Percentiles rank a stretch among this genome's conserved stretches.
Evolutionary conservation across 176 grass and related monocot species (phyloP).

Genomic region (Bolboschoenus planiculmis): DNA sequence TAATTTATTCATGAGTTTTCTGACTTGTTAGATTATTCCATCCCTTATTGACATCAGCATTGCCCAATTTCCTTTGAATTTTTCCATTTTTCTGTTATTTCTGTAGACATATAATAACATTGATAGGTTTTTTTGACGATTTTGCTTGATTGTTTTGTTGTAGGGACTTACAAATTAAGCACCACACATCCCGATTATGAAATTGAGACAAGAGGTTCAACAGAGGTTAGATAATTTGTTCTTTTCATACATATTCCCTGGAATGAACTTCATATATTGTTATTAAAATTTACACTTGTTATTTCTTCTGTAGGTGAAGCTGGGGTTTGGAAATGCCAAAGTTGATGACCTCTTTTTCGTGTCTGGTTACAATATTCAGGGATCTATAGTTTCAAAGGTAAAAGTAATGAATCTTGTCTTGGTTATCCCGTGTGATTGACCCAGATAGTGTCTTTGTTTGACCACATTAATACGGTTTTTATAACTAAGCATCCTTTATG

Average conservation of each 20-base stretch:
- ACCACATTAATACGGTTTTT: background rate
- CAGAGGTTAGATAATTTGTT: constrained; percentile 49
- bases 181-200: constrained; percentile 81
- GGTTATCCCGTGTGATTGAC: background rate
- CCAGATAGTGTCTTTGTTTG: background rate
- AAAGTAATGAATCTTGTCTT: background rate
- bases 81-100: background rate
- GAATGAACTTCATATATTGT: constrained; percentile 7
- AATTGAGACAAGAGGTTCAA: constrained; percentile 55
- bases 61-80: too few relatives aligned
- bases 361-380: constrained; percentile 77
- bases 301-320: constrained; percentile 52
- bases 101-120: constrained; percentile 6
- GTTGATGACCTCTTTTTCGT: constrained; percentile 85
- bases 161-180: constrained; percentile 71
- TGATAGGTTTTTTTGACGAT: background rate
- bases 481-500: background rate
- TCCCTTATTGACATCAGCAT: too few relatives aligned
- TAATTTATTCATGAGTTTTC: too few relatives aligned
- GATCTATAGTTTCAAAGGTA: constrained; percentile 91
- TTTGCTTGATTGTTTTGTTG: constrained; percentile 22
- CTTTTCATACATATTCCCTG: constrained; percentile 1
- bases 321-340: constrained; percentile 76
- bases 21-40: too few relatives aligned
- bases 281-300: constrained; percentile 20